Conservation (phyloP, 1,139 yeast genomes). For the Cylindricascospora bacillispora region DNA sequence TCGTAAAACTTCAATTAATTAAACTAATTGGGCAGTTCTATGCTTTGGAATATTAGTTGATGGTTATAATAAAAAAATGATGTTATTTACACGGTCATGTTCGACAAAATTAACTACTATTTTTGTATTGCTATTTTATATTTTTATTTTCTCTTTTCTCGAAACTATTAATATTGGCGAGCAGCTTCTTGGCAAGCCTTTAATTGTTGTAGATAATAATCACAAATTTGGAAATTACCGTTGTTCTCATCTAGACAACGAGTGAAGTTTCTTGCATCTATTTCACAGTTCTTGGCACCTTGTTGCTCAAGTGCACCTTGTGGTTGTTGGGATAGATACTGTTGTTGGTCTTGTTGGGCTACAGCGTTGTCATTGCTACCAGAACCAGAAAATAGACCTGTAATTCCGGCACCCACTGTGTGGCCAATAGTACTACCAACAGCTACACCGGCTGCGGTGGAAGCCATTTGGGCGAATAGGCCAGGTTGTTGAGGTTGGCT, state of each 20-base stretch:
- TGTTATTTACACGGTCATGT: too few species aligned
- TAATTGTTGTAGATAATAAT: slow-evolving; percentile 89
- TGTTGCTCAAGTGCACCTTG: slow-evolving; percentile 14
- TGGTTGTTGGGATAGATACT: slow-evolving; percentile 23
- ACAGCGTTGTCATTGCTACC: slow-evolving; percentile 41
- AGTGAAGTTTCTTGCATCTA: slow-evolving; percentile 88
- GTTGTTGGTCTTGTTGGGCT: slow-evolving; percentile 30
- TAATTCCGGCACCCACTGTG: slow-evolving; percentile 88
- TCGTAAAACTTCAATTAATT: too few species aligned
- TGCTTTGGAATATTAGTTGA: too few species aligned
- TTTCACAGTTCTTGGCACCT: slow-evolving; percentile 56
- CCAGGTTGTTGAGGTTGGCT: slow-evolving; percentile 66
- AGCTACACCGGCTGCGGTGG: slow-evolving; percentile 99
- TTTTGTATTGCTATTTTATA: too few species aligned
- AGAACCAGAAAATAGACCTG: slow-evolving; percentile 81
- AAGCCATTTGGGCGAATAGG: slow-evolving; percentile 90
- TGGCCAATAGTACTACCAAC: slow-evolving; percentile 97
- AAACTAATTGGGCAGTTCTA: too few species aligned
- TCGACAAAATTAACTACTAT: too few species aligned
- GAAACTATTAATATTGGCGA: slow-evolving; percentile 61
- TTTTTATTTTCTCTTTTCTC: too few species aligned
- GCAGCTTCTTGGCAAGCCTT: slow-evolving; percentile 96
- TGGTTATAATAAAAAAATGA: too few species aligned
- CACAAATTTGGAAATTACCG: slow-evolving; percentile 96
- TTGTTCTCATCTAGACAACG: slow-evolving; percentile 86